Base-by-base conservation (phyloP, 1,284 basidiomycete species). In the Tilletiaria anomala region DNA sequence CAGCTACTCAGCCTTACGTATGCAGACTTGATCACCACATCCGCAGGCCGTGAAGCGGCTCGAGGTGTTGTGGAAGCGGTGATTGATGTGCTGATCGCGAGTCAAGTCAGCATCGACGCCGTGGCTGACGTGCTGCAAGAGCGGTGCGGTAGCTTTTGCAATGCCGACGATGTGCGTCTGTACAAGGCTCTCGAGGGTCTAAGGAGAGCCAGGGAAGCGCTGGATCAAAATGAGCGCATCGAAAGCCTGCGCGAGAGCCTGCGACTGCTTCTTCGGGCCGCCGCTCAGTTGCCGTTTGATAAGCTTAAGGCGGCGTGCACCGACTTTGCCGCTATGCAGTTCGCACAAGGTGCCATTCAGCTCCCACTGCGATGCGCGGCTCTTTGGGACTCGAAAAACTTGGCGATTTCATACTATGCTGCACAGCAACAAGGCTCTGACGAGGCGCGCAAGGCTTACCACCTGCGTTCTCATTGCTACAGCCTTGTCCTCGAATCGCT, bases 141-240 rank as follows among this genome's bases (percentile, higher is more conserved):
- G 61, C 76, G 87, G 60, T 99, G 93, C 60, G 89, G 88, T 1
- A 85, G 85, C 15, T 97, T 97, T 75, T 96, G 89, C 69, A 89
- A 86, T 57, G 82, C 91, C 0, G 93, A 94, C 61, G 93, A 99
- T 70, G 93, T 97, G 33, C 83, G 94, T 72, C 71, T 94, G 37
- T 96, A 97, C 74, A 97, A 97, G 82, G 91, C 91, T 1, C 82
- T 86, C 62, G 93, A 99, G 69, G 85, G 82, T 54, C 76, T 94
- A 34, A 81, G 87, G 5, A 82, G 83, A 56, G 88, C 93, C 18
- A 79, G 82, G 36, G 85, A 89, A 64, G 79, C 82, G 12, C 73
- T 86, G 91, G 65, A 76, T 91, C 39, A 75, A 80, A 53, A 51
- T 29, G 39, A 46, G 18, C 39, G 45, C 37, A 32, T 35, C 29